Conservation (phyloP, 306 rosid genomes). For the Ormosia semicastrata region DNA sequence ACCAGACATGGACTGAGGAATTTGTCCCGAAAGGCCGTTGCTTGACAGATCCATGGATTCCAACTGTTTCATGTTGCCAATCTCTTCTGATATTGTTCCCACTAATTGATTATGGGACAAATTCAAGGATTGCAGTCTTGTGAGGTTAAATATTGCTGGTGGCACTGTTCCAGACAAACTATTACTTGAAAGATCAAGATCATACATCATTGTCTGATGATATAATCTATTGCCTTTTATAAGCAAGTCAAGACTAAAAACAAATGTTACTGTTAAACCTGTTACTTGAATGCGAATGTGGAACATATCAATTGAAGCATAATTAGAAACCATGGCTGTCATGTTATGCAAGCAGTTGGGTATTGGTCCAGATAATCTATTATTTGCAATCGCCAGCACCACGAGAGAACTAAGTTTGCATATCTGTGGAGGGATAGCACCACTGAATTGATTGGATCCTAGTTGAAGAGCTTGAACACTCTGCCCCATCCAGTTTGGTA, state of each 20-base stretch:
- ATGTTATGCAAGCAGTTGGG: conserved; percentile 10
- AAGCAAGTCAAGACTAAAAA: too few relatives aligned
- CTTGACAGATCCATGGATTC: conserved; percentile 36
- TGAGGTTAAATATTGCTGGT: not conserved
- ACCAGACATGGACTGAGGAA: conserved; percentile 24
- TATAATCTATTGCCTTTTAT: not conserved
- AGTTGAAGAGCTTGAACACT: not conserved
- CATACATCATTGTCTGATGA: not conserved
- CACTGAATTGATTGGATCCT: conserved; percentile 20
- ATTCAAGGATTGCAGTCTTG: conserved; percentile 11
- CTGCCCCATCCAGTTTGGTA: conserved; percentile 3
- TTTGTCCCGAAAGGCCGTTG: conserved; percentile 24
- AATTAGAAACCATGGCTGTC: not conserved
- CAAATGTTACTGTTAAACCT: too few relatives aligned
- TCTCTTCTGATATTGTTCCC: conserved; percentile 26
- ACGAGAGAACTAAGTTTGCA: conserved; percentile 13
- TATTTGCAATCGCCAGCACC: conserved; percentile 1
- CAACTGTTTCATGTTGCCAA: not conserved
- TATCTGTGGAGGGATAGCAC: not conserved
- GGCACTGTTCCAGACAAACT: conserved; percentile 30
- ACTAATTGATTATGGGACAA: conserved; percentile 30
- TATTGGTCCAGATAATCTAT: conserved; percentile 14
- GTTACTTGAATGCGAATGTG: not conserved
- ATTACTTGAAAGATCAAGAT: conserved; percentile 19
- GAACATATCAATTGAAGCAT: too few relatives aligned